These are phyloP conservation scores for Agrocybe pediades DNA, from an alignment of 768 basidiomycete species.

Conservation along the genomic window DNA sequence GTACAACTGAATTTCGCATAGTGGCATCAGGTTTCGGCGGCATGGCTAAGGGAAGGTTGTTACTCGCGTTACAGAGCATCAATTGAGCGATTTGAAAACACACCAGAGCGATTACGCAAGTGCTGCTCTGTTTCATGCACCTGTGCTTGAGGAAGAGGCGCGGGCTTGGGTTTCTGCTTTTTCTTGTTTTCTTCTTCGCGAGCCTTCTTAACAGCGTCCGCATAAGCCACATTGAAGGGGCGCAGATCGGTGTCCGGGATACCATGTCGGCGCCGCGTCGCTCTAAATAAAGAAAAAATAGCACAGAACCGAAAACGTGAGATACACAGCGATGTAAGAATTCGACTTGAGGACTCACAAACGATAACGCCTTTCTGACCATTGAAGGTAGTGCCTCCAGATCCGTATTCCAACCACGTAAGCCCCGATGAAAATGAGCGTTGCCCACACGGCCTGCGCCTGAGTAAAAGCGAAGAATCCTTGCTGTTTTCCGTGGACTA, in stretches of 20 bases:
- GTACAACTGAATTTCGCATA: constrained; percentile 8
- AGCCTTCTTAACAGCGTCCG: constrained; percentile 57
- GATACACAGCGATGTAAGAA: background rate
- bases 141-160: constrained; percentile 23
- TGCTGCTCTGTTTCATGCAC: constrained; percentile 39
- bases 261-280: constrained; percentile 75
- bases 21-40: constrained; percentile 7
- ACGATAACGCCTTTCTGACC: constrained; percentile 65
- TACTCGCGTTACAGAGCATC: background rate
- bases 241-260: constrained; percentile 83
- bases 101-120: constrained; percentile 49
- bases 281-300: constrained; percentile 37
- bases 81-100: constrained; percentile 16
- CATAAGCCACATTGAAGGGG: constrained; percentile 87
- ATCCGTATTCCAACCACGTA: constrained; percentile 40
- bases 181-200: constrained; percentile 52
- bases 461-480: constrained; percentile 38
- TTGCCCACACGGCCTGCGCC: constrained; percentile 36
- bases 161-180: constrained; percentile 32
- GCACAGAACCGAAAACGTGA: constrained; percentile 18
- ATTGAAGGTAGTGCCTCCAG: constrained; percentile 51
- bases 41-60: constrained; percentile 7
- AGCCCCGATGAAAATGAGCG: constrained; percentile 35
- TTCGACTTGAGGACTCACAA: constrained; percentile 47
- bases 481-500: constrained; percentile 27